phyloP scores from a whole-genome alignment of 441 rosid species.

The Macaranga tanarius region DNA sequence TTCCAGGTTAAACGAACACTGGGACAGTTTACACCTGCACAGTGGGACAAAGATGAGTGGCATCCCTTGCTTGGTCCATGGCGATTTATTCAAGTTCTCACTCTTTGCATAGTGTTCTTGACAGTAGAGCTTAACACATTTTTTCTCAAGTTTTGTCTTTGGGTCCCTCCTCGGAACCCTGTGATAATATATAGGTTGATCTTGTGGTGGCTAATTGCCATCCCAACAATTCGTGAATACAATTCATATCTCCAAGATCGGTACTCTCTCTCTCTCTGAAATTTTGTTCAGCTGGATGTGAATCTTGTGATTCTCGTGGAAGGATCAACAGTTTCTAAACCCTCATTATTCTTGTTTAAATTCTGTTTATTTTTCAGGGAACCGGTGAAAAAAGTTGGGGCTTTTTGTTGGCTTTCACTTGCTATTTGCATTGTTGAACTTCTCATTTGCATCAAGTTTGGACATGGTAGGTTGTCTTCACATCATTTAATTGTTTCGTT shows the following conservation, averaged over 20 bases:
- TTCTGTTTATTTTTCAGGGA: conserved; percentile 42
- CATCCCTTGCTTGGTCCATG: conserved; percentile 96
- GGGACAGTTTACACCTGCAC: conserved; percentile 98
- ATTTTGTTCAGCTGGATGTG: neutral
- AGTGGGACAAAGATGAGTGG: conserved; percentile 99
- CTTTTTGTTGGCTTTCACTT: conserved; percentile 98
- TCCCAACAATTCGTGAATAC: conserved; percentile 96
- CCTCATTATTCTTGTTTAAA: neutral
- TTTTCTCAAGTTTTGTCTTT: conserved; percentile 95
- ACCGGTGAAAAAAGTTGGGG: conserved; percentile 89
- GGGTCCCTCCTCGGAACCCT: conserved; percentile 98
- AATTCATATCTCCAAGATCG: conserved; percentile 95
- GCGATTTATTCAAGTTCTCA: conserved; percentile 97
- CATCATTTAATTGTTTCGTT: neutral
- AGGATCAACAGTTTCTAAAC: neutral
- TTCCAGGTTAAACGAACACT: conserved; percentile 82
- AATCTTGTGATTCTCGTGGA: neutral
- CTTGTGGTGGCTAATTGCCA: conserved; percentile 98
- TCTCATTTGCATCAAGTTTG: conserved; percentile 97
- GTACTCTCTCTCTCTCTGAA: conserved; percentile 41
- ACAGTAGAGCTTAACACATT: conserved; percentile 97
- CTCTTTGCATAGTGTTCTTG: conserved; percentile 83
- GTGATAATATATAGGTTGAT: conserved; percentile 88
- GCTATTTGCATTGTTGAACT: conserved; percentile 99
- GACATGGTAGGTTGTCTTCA: conserved; percentile 57